Conservation (phyloP, 306 rosid genomes). For the Dalbergia cochinchinensis region DNA sequence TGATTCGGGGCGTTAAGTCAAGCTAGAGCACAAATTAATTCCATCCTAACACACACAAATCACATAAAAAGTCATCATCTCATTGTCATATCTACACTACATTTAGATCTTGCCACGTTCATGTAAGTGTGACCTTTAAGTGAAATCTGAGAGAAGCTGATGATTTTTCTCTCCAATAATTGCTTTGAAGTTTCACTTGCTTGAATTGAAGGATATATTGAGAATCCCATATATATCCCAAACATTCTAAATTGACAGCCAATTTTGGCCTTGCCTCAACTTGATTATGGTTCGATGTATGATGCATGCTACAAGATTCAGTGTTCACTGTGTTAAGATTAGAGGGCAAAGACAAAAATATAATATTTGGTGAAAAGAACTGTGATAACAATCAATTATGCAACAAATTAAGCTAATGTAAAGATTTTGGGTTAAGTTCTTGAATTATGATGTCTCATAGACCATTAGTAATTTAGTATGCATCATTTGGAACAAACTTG, state of each 20-base stretch:
- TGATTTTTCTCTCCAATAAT: conserved; percentile 6
- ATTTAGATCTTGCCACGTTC: not conserved
- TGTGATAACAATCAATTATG: conserved; percentile 15
- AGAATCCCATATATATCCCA: not conserved
- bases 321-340: not conserved
- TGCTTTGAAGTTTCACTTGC: not conserved
- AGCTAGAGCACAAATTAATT: conserved; percentile 14
- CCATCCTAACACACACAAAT: not conserved
- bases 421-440: not conserved
- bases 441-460: not conserved
- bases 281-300: not conserved
- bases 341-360: not conserved
- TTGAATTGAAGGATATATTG: not conserved
- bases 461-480: not conserved
- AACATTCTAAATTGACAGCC: not conserved
- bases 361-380: conserved; percentile 2
- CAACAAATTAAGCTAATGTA: conserved; percentile 17
- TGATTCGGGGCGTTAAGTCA: conserved; percentile 1
- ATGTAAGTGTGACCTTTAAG: not conserved
- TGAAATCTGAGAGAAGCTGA: conserved; percentile 3
- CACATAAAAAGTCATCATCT: not conserved
- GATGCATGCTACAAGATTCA: conserved; percentile 25
- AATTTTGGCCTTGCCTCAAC: conserved; percentile 12
- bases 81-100: conserved; percentile 28
- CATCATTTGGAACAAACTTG: not conserved